Evolutionary conservation across 2,329 filamentous ascomycete species (phyloP).

Genomic region (Aspergillus ibericus): DNA sequence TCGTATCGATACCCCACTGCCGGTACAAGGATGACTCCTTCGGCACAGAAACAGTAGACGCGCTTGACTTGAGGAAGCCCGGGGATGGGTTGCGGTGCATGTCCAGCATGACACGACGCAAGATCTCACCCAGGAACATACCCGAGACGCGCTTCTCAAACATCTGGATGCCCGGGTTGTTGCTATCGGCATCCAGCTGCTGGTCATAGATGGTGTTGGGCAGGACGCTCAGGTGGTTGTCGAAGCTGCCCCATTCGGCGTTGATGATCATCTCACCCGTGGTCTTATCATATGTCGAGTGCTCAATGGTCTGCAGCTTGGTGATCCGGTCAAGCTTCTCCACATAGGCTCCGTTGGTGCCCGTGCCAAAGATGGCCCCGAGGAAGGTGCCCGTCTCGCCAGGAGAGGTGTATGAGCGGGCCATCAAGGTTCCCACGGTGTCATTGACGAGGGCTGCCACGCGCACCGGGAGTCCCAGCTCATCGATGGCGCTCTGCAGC

Average conservation of each 20-base stretch:
- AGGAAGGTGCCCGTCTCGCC: slow-evolving; percentile 82
- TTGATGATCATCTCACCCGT: slow-evolving; percentile 98
- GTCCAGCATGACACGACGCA: slow-evolving; percentile 72
- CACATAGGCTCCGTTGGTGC: slow-evolving; percentile 95
- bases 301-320: slow-evolving; percentile 64
- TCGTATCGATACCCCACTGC: slow-evolving; percentile 88
- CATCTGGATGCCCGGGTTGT: slow-evolving; percentile 95
- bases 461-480: slow-evolving; percentile 79
- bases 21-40: slow-evolving; percentile 67
- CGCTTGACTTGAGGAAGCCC: slow-evolving; percentile 72
- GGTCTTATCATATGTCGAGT: slow-evolving; percentile 65
- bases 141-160: slow-evolving; percentile 98
- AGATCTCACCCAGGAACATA: slow-evolving; percentile 96
- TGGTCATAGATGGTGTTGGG: slow-evolving; percentile 82
- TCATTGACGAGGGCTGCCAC: slow-evolving; percentile 98
- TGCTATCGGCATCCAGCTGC: slow-evolving; percentile 73
- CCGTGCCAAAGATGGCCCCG: slow-evolving; percentile 97
- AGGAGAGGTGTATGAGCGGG: slow-evolving; percentile 88
- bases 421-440: slow-evolving; percentile 96
- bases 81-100: slow-evolving; percentile 68
- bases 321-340: slow-evolving; percentile 85
- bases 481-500: slow-evolving; percentile 85
- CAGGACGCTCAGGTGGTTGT: slow-evolving; percentile 86
- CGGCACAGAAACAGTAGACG: slow-evolving; percentile 69
- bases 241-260: slow-evolving; percentile 97